phyloP scores from a whole-genome alignment of 2,329 filamentous ascomycete species.

The Fusarium coffeatum region DNA sequence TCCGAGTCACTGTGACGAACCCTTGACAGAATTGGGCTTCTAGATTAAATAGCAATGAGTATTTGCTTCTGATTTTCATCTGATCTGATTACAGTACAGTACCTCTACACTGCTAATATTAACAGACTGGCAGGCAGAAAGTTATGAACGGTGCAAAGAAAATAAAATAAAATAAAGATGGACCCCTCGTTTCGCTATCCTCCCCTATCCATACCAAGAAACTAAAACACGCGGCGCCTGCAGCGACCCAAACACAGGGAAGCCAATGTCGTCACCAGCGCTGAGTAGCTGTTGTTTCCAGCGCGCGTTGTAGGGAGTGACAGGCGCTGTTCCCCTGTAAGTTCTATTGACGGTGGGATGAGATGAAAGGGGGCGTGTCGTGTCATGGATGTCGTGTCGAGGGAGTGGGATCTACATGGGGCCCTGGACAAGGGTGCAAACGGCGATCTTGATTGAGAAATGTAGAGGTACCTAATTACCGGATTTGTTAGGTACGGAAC shows the following conservation, averaged over 20 bases:
- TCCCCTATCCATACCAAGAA: constrained; percentile 8
- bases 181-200: constrained; percentile 21
- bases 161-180: constrained; percentile 19
- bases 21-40: constrained; percentile 1
- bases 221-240: constrained; percentile 38
- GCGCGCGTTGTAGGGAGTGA: constrained; percentile 20
- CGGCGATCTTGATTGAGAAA: constrained; percentile 38
- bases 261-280: constrained; percentile 35
- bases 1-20: constrained; percentile 32
- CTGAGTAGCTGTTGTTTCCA: constrained; percentile 18
- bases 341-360: constrained; percentile 17
- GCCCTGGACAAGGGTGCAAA: constrained; percentile 23
- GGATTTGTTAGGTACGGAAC: constrained; percentile 1
- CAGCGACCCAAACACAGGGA: constrained; percentile 8
- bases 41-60: background rate
- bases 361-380: constrained; percentile 28
- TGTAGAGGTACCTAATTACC: constrained; percentile 8
- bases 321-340: background rate
- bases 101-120: background rate
- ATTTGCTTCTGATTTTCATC: constrained; percentile 11
- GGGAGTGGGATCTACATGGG: constrained; percentile 30
- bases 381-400: constrained; percentile 32
- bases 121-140: background rate
- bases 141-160: background rate
- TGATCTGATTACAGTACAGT: background rate